phyloP scores from a whole-genome alignment of 352 stramenopile species.

The Phytophthora multivora region DNA sequence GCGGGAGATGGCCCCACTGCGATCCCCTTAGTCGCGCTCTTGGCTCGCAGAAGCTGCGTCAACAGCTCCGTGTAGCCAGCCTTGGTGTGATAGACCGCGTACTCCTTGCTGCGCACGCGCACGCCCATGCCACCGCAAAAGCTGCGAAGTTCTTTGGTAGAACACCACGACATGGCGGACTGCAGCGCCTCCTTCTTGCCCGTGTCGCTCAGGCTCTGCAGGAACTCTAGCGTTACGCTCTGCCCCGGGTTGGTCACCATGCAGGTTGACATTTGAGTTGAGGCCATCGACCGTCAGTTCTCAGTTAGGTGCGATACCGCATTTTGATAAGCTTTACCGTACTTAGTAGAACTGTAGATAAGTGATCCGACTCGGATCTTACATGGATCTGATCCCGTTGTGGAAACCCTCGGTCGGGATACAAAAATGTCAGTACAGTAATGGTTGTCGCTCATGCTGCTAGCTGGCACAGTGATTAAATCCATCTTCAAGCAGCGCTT shows the following conservation, averaged over 20 bases:
- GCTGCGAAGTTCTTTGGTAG: constrained; percentile 22
- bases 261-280: not conserved
- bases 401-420: too few relatives aligned
- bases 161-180: constrained; percentile 22
- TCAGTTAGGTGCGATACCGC: constrained; percentile 4
- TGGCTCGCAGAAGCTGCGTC: constrained; percentile 15
- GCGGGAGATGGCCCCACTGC: not conserved
- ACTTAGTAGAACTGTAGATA: too few relatives aligned
- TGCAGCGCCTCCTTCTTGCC: constrained; percentile 22
- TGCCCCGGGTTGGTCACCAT: constrained; percentile 1
- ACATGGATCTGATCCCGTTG: too few relatives aligned
- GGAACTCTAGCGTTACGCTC: constrained; percentile 23
- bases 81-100: constrained; percentile 30
- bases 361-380: too few relatives aligned
- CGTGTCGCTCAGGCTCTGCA: constrained; percentile 24
- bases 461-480: too few relatives aligned
- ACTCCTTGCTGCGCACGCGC: constrained; percentile 26
- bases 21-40: constrained; percentile 12
- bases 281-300: not conserved
- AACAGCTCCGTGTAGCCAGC: constrained; percentile 26
- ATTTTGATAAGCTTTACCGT: too few relatives aligned
- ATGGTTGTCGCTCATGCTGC: too few relatives aligned
- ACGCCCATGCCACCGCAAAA: constrained; percentile 26
- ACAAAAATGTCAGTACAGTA: too few relatives aligned
- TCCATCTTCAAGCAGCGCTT: too few relatives aligned